These are phyloP conservation scores for Saccharomycopsis hybrid DNA, from an alignment of 1,139 yeast species.

Conservation along the genomic window DNA sequence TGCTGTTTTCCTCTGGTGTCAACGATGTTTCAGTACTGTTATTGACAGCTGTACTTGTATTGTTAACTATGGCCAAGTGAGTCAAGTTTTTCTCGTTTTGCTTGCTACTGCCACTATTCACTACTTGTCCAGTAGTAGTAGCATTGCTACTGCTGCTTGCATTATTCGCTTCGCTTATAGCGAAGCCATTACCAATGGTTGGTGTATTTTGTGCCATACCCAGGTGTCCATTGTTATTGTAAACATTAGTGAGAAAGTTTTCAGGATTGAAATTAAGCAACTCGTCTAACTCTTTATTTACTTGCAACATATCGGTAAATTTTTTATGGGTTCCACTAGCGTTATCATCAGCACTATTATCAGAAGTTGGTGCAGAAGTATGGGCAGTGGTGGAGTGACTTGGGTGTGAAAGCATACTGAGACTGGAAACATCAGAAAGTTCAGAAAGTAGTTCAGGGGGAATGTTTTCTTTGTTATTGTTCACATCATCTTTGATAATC, in stretches of 20 bases:
- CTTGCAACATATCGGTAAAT: neutral
- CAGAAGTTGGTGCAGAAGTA: neutral
- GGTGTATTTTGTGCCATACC: neutral
- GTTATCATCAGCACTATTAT: neutral
- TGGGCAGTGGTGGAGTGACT: neutral
- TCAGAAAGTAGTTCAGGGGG: slow-evolving; percentile 14
- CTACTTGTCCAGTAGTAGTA: neutral
- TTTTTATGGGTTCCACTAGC: neutral
- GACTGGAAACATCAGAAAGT: slow-evolving; percentile 13
- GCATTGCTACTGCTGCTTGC: neutral
- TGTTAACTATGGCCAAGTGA: neutral
- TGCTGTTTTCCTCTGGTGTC: slow-evolving; percentile 15
- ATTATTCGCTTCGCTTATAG: neutral
- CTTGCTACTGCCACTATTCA: neutral
- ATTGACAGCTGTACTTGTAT: neutral
- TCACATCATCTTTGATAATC: slow-evolving; percentile 9
- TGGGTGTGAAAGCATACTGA: neutral
- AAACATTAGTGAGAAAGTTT: slow-evolving; percentile 11
- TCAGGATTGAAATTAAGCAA: slow-evolving; percentile 10
- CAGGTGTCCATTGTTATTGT: neutral
- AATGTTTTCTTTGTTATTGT: slow-evolving; percentile 16
- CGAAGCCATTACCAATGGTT: neutral
- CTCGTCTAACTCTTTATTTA: slow-evolving; percentile 11
- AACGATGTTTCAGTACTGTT: neutral
- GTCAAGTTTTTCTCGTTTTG: neutral